These are phyloP conservation scores for Metschnikowia aberdeeniae DNA, from an alignment of 805 yeast species.

Conservation along the genomic window DNA sequence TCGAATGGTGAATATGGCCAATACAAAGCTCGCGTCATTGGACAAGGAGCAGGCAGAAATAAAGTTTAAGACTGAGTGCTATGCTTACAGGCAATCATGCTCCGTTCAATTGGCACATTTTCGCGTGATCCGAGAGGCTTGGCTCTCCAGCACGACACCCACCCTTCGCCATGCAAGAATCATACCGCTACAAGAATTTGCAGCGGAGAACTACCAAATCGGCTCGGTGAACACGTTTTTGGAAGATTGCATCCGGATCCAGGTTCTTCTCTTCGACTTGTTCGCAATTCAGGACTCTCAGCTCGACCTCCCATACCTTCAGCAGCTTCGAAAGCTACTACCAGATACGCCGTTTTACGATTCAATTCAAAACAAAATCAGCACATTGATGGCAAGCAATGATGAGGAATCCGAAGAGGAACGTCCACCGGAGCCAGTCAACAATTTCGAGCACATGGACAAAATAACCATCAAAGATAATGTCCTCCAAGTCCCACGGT, in stretches of 20 bases:
- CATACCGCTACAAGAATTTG: background rate
- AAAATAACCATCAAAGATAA: conserved; percentile 15
- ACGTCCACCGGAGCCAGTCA: background rate
- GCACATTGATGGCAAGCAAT: conserved; percentile 20
- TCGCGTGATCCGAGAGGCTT: conserved; percentile 23
- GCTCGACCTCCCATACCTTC: conserved; percentile 18
- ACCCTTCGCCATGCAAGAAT: background rate
- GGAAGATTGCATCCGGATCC: conserved; percentile 21
- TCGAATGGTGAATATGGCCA: conserved; percentile 4
- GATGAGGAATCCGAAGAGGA: conserved; percentile 6
- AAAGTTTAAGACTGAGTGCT: conserved; percentile 12
- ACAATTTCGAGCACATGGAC: conserved; percentile 2
- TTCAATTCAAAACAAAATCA: conserved; percentile 32
- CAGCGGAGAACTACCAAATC: conserved; percentile 18
- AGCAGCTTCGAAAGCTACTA: conserved; percentile 17
- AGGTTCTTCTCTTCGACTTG: conserved; percentile 13
- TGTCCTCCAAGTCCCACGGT: conserved; percentile 14
- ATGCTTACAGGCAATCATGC: conserved; percentile 24
- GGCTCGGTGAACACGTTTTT: conserved; percentile 20
- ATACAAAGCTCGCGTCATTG: conserved; percentile 6
- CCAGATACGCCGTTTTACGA: conserved; percentile 24
- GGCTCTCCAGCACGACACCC: background rate
- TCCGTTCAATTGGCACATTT: conserved; percentile 24
- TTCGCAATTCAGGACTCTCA: conserved; percentile 10
- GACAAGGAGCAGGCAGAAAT: conserved; percentile 7